phyloP scores from a whole-genome alignment of 1,139 yeast genomes.

The Diutina neorugosa region DNA sequence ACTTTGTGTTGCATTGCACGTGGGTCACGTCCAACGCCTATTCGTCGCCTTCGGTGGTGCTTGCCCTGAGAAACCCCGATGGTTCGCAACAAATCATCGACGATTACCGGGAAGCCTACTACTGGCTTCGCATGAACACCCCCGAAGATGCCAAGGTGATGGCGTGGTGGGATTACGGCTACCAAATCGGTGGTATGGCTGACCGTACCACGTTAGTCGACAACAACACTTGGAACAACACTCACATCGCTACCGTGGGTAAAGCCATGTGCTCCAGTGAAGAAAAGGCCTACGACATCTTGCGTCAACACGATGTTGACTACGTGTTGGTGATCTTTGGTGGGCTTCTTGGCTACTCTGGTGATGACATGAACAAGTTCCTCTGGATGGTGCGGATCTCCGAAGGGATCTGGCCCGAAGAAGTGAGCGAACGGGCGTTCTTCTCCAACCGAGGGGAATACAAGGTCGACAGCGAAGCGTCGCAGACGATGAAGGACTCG shows the following conservation, averaged over 20 bases:
- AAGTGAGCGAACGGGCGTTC: conserved; percentile 71
- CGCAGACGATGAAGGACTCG: conserved; percentile 76
- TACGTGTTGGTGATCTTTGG: conserved; percentile 91
- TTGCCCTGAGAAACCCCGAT: conserved; percentile 75
- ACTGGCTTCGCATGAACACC: conserved; percentile 98
- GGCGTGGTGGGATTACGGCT: conserved; percentile 99
- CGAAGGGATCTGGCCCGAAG: conserved; percentile 99
- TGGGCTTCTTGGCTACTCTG: conserved; percentile 85
- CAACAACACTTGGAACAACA: conserved; percentile 98
- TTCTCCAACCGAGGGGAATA: conserved; percentile 84
- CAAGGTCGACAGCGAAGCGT: conserved; percentile 70
- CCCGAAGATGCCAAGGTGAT: conserved; percentile 90
- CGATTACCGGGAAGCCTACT: conserved; percentile 97
- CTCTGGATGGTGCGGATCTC: conserved; percentile 98
- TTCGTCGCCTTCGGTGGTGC: conserved; percentile 94
- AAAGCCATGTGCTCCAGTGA: conserved; percentile 92
- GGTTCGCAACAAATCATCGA: conserved; percentile 83
- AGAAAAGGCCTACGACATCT: conserved; percentile 77
- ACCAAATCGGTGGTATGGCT: conserved; percentile 99
- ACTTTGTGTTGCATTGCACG: conserved; percentile 90
- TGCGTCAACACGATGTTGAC: conserved; percentile 89
- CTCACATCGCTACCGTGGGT: conserved; percentile 99
- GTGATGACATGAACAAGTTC: conserved; percentile 95
- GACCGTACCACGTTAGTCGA: conserved; percentile 97
- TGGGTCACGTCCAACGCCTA: conserved; percentile 96